Evolutionary conservation across 768 basidiomycete species (phyloP).

Genomic region (Coprinopsis cinerea): DNA sequence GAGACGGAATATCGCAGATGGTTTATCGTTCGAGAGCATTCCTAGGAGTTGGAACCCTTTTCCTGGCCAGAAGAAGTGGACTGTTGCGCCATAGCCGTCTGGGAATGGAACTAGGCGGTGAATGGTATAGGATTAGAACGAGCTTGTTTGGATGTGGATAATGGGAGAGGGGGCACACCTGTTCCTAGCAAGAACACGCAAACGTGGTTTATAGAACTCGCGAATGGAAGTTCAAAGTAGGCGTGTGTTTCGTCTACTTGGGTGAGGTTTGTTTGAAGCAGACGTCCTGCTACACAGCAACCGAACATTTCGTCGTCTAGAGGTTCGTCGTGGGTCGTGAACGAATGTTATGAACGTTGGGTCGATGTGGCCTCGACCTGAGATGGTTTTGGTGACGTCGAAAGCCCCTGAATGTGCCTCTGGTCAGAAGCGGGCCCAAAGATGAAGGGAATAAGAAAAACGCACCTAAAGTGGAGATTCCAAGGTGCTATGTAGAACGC

Average conservation of each 20-base stretch:
- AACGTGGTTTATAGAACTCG: constrained; percentile 75
- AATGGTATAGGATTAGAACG: too few species aligned
- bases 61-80: constrained; percentile 83
- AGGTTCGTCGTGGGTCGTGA: neutral
- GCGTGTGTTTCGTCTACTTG: constrained; percentile 84
- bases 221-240: constrained; percentile 65
- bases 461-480: neutral
- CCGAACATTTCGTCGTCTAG: constrained; percentile 53
- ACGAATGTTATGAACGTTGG: too few species aligned
- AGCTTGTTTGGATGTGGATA: neutral
- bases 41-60: constrained; percentile 83
- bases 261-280: constrained; percentile 72
- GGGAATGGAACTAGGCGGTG: constrained; percentile 62
- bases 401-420: too few species aligned
- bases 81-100: constrained; percentile 76
- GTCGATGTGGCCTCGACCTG: too few species aligned
- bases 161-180: constrained; percentile 29
- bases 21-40: constrained; percentile 88
- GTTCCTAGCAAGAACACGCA: constrained; percentile 82
- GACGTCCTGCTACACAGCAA: constrained; percentile 72
- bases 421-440: too few species aligned
- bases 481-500: neutral
- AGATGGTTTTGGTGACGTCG: too few species aligned
- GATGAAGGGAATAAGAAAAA: too few species aligned
- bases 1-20: constrained; percentile 83